phyloP scores from a whole-genome alignment of 179 eudicot species.

The Beta lomatogona region DNA sequence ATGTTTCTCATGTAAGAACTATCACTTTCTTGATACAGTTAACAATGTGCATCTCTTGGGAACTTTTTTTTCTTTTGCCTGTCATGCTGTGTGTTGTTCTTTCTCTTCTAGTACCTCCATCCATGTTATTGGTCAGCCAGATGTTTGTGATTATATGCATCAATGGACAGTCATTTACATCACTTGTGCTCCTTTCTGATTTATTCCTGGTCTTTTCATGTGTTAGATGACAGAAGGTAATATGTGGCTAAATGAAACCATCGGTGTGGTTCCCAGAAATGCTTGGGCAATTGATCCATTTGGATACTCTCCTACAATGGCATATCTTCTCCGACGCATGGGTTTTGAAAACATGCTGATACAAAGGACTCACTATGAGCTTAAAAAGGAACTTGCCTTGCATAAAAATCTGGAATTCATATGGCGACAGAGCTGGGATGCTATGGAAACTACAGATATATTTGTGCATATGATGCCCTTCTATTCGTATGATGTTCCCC shows the following conservation, averaged over 20 bases:
- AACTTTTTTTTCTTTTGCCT: not conserved
- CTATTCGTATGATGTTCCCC: slow-evolving; percentile 95
- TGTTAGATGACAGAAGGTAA: slow-evolving; percentile 93
- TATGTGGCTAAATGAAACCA: slow-evolving; percentile 93
- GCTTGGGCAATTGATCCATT: slow-evolving; percentile 99
- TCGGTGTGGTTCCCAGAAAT: slow-evolving; percentile 91
- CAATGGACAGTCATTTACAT: not conserved
- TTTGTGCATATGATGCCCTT: slow-evolving; percentile 99
- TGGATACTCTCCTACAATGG: slow-evolving; percentile 99
- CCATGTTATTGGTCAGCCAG: not conserved
- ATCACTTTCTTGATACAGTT: not conserved
- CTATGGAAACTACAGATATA: slow-evolving; percentile 86
- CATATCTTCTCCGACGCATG: slow-evolving; percentile 99
- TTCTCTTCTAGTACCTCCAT: not conserved
- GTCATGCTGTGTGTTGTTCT: not conserved
- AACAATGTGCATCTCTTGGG: not conserved
- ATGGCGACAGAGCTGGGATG: slow-evolving; percentile 98
- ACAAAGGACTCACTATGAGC: slow-evolving; percentile 96
- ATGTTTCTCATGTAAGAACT: not conserved
- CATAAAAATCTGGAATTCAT: slow-evolving; percentile 82
- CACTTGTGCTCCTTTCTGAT: slow-evolving; percentile 8
- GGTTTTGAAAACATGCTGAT: slow-evolving; percentile 99
- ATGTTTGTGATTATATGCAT: not conserved
- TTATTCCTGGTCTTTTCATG: slow-evolving; percentile 20
- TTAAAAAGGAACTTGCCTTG: slow-evolving; percentile 86